Conservation (phyloP, 2,329 filamentous ascomycete genomes). For the Achaetomium macrosporum region DNA sequence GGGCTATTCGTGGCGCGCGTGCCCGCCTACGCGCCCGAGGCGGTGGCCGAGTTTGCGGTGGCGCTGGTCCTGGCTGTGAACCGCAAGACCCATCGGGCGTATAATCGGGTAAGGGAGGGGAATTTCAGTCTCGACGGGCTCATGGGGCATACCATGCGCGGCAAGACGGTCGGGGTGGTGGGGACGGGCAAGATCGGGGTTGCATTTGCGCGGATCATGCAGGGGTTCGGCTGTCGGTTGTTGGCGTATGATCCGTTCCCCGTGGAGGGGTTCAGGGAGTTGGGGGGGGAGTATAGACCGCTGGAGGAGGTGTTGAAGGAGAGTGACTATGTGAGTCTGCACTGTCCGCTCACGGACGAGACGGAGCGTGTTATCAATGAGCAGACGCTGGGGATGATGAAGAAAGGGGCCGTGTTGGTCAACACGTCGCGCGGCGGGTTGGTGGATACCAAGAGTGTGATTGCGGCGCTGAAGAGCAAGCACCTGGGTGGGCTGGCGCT, state of each 20-base stretch:
- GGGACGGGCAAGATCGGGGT: conserved; percentile 62
- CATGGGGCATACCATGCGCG: conserved; percentile 54
- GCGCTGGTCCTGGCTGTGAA: conserved; percentile 62
- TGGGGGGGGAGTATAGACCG: conserved; percentile 48
- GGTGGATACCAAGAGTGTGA: conserved; percentile 54
- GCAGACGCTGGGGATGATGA: conserved; percentile 48
- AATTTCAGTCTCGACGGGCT: conserved; percentile 62
- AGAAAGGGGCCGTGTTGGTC: conserved; percentile 54
- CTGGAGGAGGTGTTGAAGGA: conserved; percentile 49
- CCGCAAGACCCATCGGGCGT: conserved; percentile 61
- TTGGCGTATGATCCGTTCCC: conserved; percentile 56
- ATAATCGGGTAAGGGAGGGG: conserved; percentile 61
- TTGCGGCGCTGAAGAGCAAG: conserved; percentile 54
- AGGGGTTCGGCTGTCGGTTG: conserved; percentile 58
- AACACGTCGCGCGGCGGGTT: conserved; percentile 65
- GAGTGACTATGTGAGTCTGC: conserved; percentile 58
- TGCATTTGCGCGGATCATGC: conserved; percentile 54
- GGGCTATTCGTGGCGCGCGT: conserved; percentile 60
- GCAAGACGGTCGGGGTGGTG: conserved; percentile 61
- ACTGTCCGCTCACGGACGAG: conserved; percentile 57
- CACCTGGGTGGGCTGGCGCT: conserved; percentile 57
- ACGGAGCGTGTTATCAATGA: conserved; percentile 58
- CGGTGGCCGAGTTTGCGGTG: conserved; percentile 65
- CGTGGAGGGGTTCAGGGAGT: conserved; percentile 41
- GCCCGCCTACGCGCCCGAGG: conserved; percentile 62